Evolutionary conservation across 257 asterid species (phyloP).

Genomic region (Solanum peruvianum): DNA sequence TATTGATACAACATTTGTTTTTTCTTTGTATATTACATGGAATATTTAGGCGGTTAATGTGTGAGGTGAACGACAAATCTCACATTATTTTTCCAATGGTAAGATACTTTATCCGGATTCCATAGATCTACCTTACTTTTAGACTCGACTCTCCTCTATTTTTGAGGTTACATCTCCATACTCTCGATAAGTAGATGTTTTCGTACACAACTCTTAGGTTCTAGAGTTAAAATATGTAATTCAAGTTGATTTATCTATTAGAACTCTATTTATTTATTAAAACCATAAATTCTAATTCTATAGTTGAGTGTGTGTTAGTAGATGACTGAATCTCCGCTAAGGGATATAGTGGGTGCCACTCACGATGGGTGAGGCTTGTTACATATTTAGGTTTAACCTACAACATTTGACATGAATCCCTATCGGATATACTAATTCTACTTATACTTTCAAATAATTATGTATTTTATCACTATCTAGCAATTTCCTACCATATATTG

Average conservation of each 20-base stretch:
- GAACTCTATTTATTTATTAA: too few species aligned
- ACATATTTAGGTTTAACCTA: too few species aligned
- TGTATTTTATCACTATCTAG: not conserved
- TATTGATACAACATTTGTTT: too few species aligned
- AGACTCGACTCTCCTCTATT: not conserved
- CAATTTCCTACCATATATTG: not conserved
- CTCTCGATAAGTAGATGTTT: not conserved
- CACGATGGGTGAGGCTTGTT: not conserved
- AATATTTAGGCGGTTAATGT: not conserved
- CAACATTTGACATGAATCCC: not conserved
- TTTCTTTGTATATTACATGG: too few species aligned
- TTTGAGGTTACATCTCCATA: not conserved
- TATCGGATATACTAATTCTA: not conserved
- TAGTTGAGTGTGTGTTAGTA: not conserved
- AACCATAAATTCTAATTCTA: not conserved
- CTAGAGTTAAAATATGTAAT: not conserved
- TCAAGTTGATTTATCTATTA: not conserved
- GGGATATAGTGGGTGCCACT: not conserved
- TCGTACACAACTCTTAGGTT: not conserved
- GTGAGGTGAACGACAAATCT: not conserved
- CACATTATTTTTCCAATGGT: not conserved
- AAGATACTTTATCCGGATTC: not conserved
- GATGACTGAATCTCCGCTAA: not conserved
- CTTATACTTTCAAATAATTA: not conserved
- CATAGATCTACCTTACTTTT: not conserved